Evolutionary conservation across 2,329 filamentous ascomycete genomes (phyloP).

Genomic region (Drechslerella coelobrocha): DNA sequence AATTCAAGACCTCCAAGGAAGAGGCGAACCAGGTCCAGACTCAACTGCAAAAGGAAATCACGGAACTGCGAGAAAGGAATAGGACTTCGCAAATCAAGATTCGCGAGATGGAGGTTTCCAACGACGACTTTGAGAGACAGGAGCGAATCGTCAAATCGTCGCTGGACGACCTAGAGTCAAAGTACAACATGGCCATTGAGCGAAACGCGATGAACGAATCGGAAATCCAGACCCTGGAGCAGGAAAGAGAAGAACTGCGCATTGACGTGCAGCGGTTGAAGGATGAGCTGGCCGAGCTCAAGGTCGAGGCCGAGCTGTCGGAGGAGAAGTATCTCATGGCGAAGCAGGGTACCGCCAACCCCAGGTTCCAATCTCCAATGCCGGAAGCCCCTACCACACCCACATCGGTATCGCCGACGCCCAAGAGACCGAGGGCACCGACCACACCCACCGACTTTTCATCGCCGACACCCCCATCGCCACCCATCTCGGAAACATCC

Average conservation of each 20-base stretch:
- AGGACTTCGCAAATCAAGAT: conserved; percentile 81
- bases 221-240: conserved; percentile 87
- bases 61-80: conserved; percentile 82
- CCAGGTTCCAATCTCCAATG: conserved; percentile 69
- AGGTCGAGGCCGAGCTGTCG: conserved; percentile 91
- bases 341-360: conserved; percentile 52
- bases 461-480: conserved; percentile 83
- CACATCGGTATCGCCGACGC: conserved; percentile 84
- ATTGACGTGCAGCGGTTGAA: conserved; percentile 90
- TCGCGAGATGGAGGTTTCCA: conserved; percentile 94
- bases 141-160: conserved; percentile 94
- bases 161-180: conserved; percentile 93
- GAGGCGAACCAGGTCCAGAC: conserved; percentile 87
- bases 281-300: conserved; percentile 89
- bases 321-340: conserved; percentile 76
- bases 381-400: conserved; percentile 80
- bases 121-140: conserved; percentile 97
- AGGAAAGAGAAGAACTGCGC: conserved; percentile 84
- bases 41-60: conserved; percentile 92
- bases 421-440: conserved; percentile 63
- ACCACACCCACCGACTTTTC: conserved; percentile 67
- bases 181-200: conserved; percentile 94
- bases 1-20: conserved; percentile 92
- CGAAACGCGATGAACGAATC: conserved; percentile 91
- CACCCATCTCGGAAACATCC: conserved; percentile 88